These are phyloP conservation scores for Mycena albidolilacea DNA, from an alignment of 768 basidiomycete species.

Conservation along the genomic window DNA sequence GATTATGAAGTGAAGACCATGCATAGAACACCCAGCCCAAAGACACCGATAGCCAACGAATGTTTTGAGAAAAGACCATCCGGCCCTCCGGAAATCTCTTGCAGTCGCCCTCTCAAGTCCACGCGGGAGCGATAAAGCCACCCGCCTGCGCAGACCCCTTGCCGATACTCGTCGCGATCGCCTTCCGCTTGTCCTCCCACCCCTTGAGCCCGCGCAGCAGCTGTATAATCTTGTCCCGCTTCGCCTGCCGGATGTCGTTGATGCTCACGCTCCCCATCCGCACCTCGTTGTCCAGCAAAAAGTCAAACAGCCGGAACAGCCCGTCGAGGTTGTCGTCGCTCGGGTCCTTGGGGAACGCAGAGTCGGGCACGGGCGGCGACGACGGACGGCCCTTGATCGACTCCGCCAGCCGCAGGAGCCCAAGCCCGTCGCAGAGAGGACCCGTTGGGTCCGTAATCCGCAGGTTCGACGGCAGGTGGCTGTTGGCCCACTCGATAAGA, in stretches of 20 bases:
- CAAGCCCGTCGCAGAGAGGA: constrained; percentile 76
- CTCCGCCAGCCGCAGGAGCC: constrained; percentile 89
- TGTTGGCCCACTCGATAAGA: constrained; percentile 93
- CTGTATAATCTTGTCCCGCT: constrained; percentile 85
- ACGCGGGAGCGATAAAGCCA: constrained; percentile 52
- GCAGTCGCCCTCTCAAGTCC: constrained; percentile 22
- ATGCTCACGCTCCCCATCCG: constrained; percentile 94
- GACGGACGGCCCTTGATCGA: constrained; percentile 77
- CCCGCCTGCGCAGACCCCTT: constrained; percentile 54
- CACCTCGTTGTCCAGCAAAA: constrained; percentile 91
- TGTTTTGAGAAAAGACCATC: background rate
- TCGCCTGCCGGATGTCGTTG: constrained; percentile 91
- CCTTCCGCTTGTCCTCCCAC: constrained; percentile 85
- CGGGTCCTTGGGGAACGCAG: constrained; percentile 78
- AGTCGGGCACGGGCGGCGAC: constrained; percentile 82
- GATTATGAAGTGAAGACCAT: constrained; percentile 15
- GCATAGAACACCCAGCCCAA: constrained; percentile 16
- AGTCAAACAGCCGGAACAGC: constrained; percentile 92
- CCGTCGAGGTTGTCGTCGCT: constrained; percentile 89
- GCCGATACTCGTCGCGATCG: constrained; percentile 69
- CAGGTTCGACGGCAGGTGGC: constrained; percentile 76
- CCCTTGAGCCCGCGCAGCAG: constrained; percentile 81
- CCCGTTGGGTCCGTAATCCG: constrained; percentile 66
- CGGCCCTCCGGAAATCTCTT: background rate
- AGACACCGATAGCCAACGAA: constrained; percentile 6